Base-by-base conservation (phyloP, 1,284 basidiomycete genomes). In the Trichosporon inkin region DNA sequence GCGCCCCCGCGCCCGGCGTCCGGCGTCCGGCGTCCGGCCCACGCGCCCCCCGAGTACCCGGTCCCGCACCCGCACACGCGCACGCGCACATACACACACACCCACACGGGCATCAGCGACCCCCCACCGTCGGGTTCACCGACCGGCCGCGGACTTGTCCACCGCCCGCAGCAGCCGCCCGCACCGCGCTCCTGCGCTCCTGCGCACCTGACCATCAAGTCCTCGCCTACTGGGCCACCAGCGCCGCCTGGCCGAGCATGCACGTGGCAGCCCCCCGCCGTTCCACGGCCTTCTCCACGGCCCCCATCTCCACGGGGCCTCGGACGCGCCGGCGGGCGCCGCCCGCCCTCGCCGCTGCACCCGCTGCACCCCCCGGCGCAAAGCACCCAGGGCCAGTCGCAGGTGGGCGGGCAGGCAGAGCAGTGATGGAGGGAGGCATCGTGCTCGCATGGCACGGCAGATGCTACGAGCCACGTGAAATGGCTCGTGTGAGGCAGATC, bases 261-360 rank as follows among this genome's bases (percentile, higher is more conserved):
- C 44, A 49, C 16, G 5, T 24, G 22, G 36, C 10, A 28, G 44
- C 44, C 44, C 28, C 8, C 28, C 28, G 28, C 28, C 28, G 28
- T 32, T 32, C 28, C 28, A 32, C 28, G 28, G 28, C 22, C 5
- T 32, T 49, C 44, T 49, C 44, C 44, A 49, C 44, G 44, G 44
- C 28, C 28, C 44, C 28, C 44, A 11, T 49, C 44, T 49, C 44
- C 44, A 49, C 44, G 44, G 44, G 44, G 44, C 44, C 44, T 49
- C 44, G 44, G 44, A 28, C 13, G 14, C 41, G 41, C 41, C 11
- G 22, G 40, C 40, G 40, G 40, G 13, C 22, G 6, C 10, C 14
- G 28, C 24, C 24, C 22, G 24, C 16, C 13, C 10, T 22, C 44
- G 28, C 28, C 28, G 28, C 28, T 32, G n/a, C n/a, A n/a, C 28